Evolutionary conservation across 2,329 filamentous ascomycete genomes (phyloP), one percentile per base, ranked within the genome.

Genomic region (Alternaria sp.): DNA sequence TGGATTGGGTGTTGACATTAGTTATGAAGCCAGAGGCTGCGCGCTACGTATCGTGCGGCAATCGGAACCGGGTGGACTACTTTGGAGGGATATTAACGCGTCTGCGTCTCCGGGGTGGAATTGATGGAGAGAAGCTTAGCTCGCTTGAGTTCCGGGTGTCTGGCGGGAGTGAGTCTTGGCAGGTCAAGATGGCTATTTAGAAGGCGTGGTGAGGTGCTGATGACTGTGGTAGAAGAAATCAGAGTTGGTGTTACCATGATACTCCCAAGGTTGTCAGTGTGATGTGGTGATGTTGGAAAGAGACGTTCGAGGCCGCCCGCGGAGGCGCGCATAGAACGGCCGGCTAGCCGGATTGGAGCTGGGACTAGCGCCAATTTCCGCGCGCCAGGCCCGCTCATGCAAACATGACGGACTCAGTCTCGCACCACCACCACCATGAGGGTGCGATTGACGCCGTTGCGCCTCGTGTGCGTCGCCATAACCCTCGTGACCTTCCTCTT

Each of bases 401-500:
- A 65, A 67, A 67, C 65, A 69, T 55, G 57, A 51, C 62, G 51
- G 51, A 30, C 61, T 59, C 51, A 55, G 52, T 64, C 56, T 57
- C 52, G 59, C 63, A 62, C 59, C 67, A 65, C 62, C 60, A 69
- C 70, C 66, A 67, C 72, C 68, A 76, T 66, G 68, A 77, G 76
- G 75, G 74, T 78, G 73, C 75, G 76, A 71, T 72, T 78, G 67
- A 76, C 74, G 71, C 73, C 72, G 62, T 67, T 72, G 73, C 76
- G 76, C 69, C 68, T 78, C 62, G 50, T 77, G 67, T 73, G 73
- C 70, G 72, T 72, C 46, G 72, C 70, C 46, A 61, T 72, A 50
- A 64, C 73, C 40, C 60, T 74, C 21, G 68, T 62, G 58, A 47
- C 65, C 51, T 64, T 78, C 52, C 64, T 74, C 50, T 44, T 75